phyloP scores from a whole-genome alignment of 2,329 filamentous ascomycete species.

The Pseudocercospora vitis region DNA sequence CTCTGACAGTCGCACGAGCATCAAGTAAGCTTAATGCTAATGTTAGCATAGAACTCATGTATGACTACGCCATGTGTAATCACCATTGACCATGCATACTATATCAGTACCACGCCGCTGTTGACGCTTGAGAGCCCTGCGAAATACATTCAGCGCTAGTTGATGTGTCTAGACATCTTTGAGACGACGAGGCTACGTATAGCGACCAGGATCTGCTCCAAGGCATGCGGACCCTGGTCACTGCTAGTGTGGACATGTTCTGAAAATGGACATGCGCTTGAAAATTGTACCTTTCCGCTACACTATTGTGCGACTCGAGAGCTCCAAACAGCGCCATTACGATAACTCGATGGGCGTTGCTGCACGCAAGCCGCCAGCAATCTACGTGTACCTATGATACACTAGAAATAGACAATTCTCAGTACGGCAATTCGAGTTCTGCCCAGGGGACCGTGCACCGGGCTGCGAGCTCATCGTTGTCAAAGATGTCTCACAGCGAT shows the following conservation, averaged over 20 bases:
- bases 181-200: background rate
- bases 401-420: too few species aligned
- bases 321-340: too few species aligned
- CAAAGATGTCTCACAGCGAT: too few species aligned
- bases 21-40: constrained; percentile 3
- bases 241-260: background rate
- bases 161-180: background rate
- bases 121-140: background rate
- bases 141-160: background rate
- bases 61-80: constrained; percentile 1
- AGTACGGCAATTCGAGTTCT: too few species aligned
- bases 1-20: background rate
- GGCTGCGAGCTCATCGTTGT: too few species aligned
- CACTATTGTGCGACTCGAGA: too few species aligned
- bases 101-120: background rate
- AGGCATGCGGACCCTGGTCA: background rate
- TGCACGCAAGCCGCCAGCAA: too few species aligned
- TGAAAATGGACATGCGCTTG: too few species aligned
- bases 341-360: too few species aligned
- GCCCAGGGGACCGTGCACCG: too few species aligned
- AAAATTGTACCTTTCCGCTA: too few species aligned
- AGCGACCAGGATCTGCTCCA: background rate
- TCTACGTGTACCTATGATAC: too few species aligned
- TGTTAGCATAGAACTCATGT: background rate
- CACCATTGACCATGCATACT: background rate